Evolutionary conservation across 768 basidiomycete species (phyloP).

Genomic region (Leccinum subgranulosum): DNA sequence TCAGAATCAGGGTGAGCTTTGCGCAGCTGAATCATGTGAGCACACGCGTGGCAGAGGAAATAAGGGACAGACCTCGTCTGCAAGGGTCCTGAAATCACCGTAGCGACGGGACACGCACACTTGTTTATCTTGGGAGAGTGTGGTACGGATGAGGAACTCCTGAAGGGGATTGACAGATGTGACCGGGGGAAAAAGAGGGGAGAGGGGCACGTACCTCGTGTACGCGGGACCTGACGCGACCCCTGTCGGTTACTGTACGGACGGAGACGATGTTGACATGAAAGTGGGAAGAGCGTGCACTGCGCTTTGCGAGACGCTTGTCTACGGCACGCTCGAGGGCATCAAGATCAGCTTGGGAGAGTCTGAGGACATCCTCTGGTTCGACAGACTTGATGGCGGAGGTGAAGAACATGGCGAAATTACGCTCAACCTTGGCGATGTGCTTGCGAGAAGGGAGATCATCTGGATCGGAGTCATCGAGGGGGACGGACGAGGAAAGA

Average conservation of each 20-base stretch:
- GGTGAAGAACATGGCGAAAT: constrained; percentile 76
- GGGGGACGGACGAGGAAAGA: constrained; percentile 55
- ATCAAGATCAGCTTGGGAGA: constrained; percentile 81
- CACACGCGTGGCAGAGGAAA: not conserved
- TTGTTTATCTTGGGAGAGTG: constrained; percentile 66
- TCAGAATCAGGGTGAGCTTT: constrained; percentile 81
- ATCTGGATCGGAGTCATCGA: constrained; percentile 59
- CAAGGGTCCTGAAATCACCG: constrained; percentile 90
- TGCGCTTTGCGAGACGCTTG: constrained; percentile 52
- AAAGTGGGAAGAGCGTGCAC: constrained; percentile 56
- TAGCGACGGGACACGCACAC: constrained; percentile 90
- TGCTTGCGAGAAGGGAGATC: constrained; percentile 65
- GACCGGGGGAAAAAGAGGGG: not conserved
- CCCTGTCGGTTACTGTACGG: constrained; percentile 77
- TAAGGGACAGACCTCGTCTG: constrained; percentile 61
- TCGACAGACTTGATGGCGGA: constrained; percentile 81
- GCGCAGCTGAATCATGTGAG: constrained; percentile 55
- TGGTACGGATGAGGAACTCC: constrained; percentile 95
- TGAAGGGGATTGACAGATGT: constrained; percentile 31
- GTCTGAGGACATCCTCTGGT: constrained; percentile 84
- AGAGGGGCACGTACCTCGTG: constrained; percentile 70
- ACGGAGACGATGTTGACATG: constrained; percentile 92
- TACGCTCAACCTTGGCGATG: constrained; percentile 78
- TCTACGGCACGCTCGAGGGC: constrained; percentile 70
- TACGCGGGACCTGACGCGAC: constrained; percentile 75